Evolutionary conservation across 148 eudicot species (phyloP), one percentile per base, ranked within the genome.

Genomic region (Camellia granthamiana): DNA sequence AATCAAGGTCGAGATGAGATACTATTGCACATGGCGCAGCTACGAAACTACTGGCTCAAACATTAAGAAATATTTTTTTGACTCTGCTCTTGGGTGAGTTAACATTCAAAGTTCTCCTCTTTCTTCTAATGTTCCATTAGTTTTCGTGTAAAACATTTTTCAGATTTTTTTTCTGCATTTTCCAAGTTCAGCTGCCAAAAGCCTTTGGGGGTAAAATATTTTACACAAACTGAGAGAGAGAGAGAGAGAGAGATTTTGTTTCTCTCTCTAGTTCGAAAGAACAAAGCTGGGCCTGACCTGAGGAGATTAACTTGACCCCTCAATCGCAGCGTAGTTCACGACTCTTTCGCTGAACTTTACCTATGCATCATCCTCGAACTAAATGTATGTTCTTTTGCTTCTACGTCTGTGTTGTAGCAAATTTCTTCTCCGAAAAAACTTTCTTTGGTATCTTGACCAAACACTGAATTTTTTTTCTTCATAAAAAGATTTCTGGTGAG

Each of bases 1-100:
- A 96, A 96, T 84, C 99, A 91, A 84, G 99, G 99, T 49, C 91
- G 99, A 74, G 98, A 96, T 87, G 99, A 96, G 81, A 90, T 96
- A 78, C 84, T 96, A 62, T 58, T 96, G 83, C 99, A 96, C 85
- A 94, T 96, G 95, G 95, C 99, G 62, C 99, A 96, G 85, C 87
- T 96, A 12, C 88, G 98, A 47, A 96, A 94, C 80, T 96, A 96
- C 84, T 96, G 99, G 99, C 98, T 94, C 81, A 94, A 93, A 80
- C 97, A 96, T 82, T 96, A 84, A 79, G 62, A 56, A 46, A 11
- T 5, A 11, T 56, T 5, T 55, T 13, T 19, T 41, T 13, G 11
- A 2, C 63, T 78, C 74, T 30, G 30, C 42, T 42, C 4, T 41
- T 68, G 42, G 64, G 73, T 78, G 41, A 56, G 52, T 68, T 5